Conservation (phyloP, 768 basidiomycete species). For the Pholiota microspora region DNA sequence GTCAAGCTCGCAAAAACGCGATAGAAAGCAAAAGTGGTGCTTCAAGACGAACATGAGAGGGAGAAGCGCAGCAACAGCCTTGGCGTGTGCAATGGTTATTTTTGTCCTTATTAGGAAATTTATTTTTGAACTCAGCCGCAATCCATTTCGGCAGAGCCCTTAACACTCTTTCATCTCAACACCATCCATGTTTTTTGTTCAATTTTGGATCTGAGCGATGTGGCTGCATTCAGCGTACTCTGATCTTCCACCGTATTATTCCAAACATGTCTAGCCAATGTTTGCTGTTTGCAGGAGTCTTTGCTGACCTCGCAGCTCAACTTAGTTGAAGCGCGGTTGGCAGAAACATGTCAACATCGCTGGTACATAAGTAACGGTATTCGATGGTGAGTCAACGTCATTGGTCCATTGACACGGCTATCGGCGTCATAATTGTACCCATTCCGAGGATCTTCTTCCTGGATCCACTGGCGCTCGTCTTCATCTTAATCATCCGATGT, state of each 20-base stretch:
- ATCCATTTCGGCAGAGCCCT: not conserved
- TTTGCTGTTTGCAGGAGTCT: not conserved
- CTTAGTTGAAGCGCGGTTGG: not conserved
- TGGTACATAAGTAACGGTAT: not conserved
- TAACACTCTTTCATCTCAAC: not conserved
- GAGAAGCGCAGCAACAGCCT: slow-evolving; percentile 1
- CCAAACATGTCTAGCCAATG: not conserved
- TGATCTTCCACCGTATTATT: not conserved
- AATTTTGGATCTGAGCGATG: not conserved
- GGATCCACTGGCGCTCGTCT: not conserved
- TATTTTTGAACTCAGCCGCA: slow-evolving; percentile 1
- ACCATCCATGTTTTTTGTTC: not conserved
- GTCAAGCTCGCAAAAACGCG: not conserved
- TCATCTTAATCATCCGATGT: not conserved
- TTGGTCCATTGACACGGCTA: not conserved
- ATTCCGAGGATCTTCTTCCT: not conserved
- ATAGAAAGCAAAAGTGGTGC: not conserved
- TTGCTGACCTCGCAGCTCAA: not conserved
- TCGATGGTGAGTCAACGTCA: not conserved
- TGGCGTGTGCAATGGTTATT: not conserved
- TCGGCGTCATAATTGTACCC: not conserved
- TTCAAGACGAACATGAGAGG: not conserved
- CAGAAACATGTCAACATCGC: not conserved
- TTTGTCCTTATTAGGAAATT: not conserved
- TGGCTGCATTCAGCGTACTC: not conserved